These are phyloP conservation scores for Fragaria vesca DNA, from an alignment of 306 rosid species.

Conservation along the genomic window DNA sequence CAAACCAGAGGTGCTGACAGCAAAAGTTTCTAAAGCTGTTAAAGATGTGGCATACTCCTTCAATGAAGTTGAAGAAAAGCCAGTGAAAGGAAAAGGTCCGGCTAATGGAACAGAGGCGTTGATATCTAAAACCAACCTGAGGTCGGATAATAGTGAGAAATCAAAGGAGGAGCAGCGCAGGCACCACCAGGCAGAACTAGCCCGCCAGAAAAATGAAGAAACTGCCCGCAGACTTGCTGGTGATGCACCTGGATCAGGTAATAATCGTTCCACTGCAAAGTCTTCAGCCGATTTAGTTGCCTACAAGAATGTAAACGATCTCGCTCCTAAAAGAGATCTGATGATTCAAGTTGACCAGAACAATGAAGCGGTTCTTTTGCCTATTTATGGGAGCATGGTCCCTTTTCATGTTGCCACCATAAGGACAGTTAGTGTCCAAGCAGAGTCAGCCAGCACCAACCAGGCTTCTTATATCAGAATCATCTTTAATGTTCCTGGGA, in stretches of 20 bases:
- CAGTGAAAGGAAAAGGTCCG: slow-evolving; percentile 36
- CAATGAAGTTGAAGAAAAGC: slow-evolving; percentile 68
- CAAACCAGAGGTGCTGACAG: slow-evolving; percentile 64
- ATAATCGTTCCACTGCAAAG: slow-evolving; percentile 53
- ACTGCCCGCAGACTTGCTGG: slow-evolving; percentile 96
- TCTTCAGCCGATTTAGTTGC: slow-evolving; percentile 65
- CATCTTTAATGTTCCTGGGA: slow-evolving; percentile 84
- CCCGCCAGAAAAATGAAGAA: slow-evolving; percentile 97
- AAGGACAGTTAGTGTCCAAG: slow-evolving; percentile 76
- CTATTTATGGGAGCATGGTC: slow-evolving; percentile 89
- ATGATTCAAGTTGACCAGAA: slow-evolving; percentile 94
- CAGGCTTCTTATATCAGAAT: slow-evolving; percentile 59
- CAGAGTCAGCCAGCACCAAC: slow-evolving; percentile 42
- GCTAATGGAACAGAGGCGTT: slow-evolving; percentile 43
- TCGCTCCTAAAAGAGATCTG: slow-evolving; percentile 70
- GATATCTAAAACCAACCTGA: slow-evolving; percentile 74
- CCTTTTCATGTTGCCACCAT: slow-evolving; percentile 92
- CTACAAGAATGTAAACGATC: slow-evolving; percentile 82
- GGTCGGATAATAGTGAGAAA: slow-evolving; percentile 91
- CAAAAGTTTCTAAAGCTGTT: slow-evolving; percentile 65
- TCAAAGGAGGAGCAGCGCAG: slow-evolving; percentile 92
- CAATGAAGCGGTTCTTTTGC: slow-evolving; percentile 80
- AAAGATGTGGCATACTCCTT: slow-evolving; percentile 89
- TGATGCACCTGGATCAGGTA: slow-evolving; percentile 57
- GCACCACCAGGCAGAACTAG: slow-evolving; percentile 99